These are phyloP conservation scores for Benincasa hispida DNA, from an alignment of 306 rosid genomes.

Conservation along the genomic window DNA sequence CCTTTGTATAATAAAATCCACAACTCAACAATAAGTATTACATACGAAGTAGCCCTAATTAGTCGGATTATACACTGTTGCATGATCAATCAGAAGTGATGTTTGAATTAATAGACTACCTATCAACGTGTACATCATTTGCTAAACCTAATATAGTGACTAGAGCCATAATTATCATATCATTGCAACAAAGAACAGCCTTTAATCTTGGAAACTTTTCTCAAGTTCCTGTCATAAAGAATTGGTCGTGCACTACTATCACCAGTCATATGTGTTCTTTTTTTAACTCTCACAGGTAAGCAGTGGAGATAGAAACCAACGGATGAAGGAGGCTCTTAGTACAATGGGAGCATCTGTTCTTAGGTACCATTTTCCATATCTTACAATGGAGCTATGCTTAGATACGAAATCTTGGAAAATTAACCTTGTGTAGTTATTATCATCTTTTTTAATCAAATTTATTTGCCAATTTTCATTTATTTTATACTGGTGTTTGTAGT, in stretches of 20 bases:
- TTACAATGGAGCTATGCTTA: neutral
- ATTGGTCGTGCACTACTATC: neutral
- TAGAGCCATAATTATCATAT: neutral
- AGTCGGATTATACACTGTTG: neutral
- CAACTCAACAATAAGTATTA: neutral
- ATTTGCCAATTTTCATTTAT: constrained; percentile 5
- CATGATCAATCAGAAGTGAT: neutral
- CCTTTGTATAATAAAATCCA: neutral
- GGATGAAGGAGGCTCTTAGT: constrained; percentile 70
- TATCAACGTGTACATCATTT: neutral
- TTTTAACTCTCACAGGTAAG: constrained; percentile 43
- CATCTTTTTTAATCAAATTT: neutral
- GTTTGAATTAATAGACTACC: neutral
- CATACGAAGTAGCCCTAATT: neutral
- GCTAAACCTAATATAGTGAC: neutral
- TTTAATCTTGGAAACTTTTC: neutral
- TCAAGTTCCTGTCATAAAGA: neutral
- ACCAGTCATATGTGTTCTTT: neutral
- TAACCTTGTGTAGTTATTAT: neutral
- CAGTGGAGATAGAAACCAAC: constrained; percentile 68
- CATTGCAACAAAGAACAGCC: neutral
- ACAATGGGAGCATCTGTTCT: constrained; percentile 99
- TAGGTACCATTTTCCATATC: constrained; percentile 32
- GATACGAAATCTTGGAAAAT: neutral
- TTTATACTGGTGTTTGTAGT: constrained; percentile 25